Evolutionary conservation across 495 filamentous ascomycete species (phyloP).

Genomic region (Penicillium bialowiezense): DNA sequence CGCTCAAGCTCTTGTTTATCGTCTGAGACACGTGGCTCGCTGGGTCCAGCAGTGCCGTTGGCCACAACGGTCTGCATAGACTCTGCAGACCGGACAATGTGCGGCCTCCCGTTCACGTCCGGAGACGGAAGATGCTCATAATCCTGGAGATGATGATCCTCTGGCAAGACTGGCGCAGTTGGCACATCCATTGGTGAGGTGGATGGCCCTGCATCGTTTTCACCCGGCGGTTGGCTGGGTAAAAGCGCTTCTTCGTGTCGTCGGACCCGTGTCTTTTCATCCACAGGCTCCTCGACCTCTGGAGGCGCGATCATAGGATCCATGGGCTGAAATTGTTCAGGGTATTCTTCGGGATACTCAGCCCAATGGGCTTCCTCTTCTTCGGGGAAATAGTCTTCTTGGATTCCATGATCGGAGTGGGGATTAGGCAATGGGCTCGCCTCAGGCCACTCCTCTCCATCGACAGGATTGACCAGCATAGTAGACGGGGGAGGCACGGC

Average conservation of each 20-base stretch:
- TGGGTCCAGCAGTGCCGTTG: constrained; percentile 20
- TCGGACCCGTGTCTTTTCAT: constrained; percentile 67
- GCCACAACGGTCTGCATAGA: constrained; percentile 40
- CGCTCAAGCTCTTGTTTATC: constrained; percentile 88
- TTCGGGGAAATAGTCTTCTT: constrained; percentile 37
- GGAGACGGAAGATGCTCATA: constrained; percentile 36
- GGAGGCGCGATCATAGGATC: constrained; percentile 50
- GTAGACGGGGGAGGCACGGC: constrained; percentile 1
- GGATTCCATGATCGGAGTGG: constrained; percentile 27
- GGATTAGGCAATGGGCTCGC: constrained; percentile 24
- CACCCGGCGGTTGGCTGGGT: constrained; percentile 63
- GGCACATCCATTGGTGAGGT: constrained; percentile 28
- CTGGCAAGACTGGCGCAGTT: constrained; percentile 38
- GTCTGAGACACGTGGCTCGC: constrained; percentile 29
- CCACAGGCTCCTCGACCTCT: constrained; percentile 52
- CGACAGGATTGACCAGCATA: constrained; percentile 14
- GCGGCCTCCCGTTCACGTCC: constrained; percentile 20
- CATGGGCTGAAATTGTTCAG: constrained; percentile 24
- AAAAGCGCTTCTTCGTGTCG: constrained; percentile 66
- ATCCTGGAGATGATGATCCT: constrained; percentile 38
- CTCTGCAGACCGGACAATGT: constrained; percentile 39
- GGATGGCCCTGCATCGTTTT: constrained; percentile 49
- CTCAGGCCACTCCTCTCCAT: constrained; percentile 30
- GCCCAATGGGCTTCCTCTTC: constrained; percentile 28
- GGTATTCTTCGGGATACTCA: constrained; percentile 26